phyloP scores from a whole-genome alignment of 305 asterid genomes.

The Fraxinus sp. region DNA sequence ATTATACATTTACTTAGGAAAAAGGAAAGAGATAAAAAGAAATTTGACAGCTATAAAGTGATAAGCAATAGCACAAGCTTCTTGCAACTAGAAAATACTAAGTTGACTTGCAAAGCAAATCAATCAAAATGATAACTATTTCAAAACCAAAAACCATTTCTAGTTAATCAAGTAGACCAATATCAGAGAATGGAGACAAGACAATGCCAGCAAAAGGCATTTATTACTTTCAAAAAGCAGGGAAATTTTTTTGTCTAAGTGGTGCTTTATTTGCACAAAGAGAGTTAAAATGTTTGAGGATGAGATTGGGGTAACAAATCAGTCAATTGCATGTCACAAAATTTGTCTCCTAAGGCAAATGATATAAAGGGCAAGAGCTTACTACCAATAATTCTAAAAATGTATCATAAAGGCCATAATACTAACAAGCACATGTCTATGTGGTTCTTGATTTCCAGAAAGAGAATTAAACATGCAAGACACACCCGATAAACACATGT shows the following conservation, averaged over 20 bases:
- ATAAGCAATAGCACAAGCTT: conserved; percentile 2
- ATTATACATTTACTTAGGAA: background rate
- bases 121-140: background rate
- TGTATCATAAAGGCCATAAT: background rate
- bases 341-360: background rate
- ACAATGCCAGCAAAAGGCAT: background rate
- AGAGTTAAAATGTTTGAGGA: background rate
- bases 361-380: background rate
- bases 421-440: background rate
- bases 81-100: background rate
- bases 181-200: background rate
- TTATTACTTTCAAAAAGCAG: background rate
- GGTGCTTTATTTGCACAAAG: background rate
- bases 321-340: background rate
- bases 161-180: background rate
- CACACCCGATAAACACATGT: background rate
- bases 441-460: background rate
- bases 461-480: background rate
- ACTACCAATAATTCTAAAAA: background rate
- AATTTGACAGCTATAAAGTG: background rate
- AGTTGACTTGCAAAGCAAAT: background rate
- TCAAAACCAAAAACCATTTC: background rate
- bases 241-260: background rate
- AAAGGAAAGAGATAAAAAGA: background rate
- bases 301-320: background rate